phyloP scores from a whole-genome alignment of 164 flowering plant genomes.

The Paratinospora sagittata region DNA sequence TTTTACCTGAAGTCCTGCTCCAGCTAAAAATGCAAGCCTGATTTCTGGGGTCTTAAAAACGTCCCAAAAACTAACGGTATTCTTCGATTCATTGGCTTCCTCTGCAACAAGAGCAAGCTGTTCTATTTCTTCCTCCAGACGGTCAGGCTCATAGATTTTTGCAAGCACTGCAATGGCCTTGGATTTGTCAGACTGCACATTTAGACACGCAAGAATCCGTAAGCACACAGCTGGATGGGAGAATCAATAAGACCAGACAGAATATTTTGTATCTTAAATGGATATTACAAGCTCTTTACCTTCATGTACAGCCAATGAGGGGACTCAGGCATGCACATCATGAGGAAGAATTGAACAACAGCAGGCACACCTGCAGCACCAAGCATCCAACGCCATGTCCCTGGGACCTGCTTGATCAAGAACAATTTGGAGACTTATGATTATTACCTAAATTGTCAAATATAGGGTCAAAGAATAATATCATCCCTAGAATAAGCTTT shows the following conservation, averaged over 20 bases:
- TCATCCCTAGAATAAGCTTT: neutral
- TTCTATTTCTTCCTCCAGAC: constrained; percentile 75
- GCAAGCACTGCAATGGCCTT: constrained; percentile 69
- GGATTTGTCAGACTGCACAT: constrained; percentile 48
- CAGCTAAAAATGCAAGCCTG: constrained; percentile 87
- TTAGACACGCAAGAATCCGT: neutral
- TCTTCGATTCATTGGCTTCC: constrained; percentile 46
- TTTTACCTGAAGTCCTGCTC: constrained; percentile 95
- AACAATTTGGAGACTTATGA: neutral
- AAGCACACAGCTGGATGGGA: neutral
- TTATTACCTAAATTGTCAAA: neutral
- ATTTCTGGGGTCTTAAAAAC: constrained; percentile 72
- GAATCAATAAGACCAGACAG: neutral
- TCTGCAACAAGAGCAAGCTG: constrained; percentile 57
- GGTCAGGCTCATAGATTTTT: constrained; percentile 69
- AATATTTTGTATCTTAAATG: neutral
- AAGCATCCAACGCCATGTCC: constrained; percentile 99
- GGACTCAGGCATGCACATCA: constrained; percentile 88
- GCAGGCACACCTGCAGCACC: constrained; percentile 93
- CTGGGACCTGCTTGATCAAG: constrained; percentile 58
- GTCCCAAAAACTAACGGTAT: constrained; percentile 46
- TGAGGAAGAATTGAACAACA: constrained; percentile 63
- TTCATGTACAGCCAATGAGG: constrained; percentile 94
- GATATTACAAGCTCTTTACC: constrained; percentile 27
- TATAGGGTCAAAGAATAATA: neutral